These are phyloP conservation scores for Globisporangium camurandrum DNA, from an alignment of 352 stramenopile species.

Conservation along the genomic window DNA sequence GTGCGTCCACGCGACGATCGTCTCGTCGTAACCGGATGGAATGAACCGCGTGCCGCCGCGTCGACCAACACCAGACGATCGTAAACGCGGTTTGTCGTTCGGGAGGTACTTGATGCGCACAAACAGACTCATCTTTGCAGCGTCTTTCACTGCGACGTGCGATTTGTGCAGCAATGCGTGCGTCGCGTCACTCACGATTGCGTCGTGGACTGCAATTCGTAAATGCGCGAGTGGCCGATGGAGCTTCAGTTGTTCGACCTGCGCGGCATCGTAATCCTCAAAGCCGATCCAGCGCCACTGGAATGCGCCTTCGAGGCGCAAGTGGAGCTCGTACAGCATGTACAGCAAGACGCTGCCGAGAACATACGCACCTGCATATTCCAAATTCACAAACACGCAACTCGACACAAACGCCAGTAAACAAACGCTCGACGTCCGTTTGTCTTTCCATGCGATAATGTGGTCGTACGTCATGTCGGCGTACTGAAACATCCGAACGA, in stretches of 20 bases:
- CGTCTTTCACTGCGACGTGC: slow-evolving; percentile 54
- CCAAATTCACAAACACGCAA: slow-evolving; percentile 68
- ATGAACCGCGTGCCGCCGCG: slow-evolving; percentile 50
- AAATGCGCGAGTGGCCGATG: slow-evolving; percentile 68
- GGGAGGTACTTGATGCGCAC: slow-evolving; percentile 72
- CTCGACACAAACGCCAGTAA: slow-evolving; percentile 50
- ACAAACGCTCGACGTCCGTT: slow-evolving; percentile 61
- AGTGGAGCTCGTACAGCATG: slow-evolving; percentile 72
- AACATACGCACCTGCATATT: slow-evolving; percentile 67
- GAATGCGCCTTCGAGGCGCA: slow-evolving; percentile 58
- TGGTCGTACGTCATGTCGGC: slow-evolving; percentile 68
- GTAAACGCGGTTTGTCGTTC: slow-evolving; percentile 62
- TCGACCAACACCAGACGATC: slow-evolving; percentile 8
- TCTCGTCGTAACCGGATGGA: slow-evolving; percentile 54
- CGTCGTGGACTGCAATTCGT: slow-evolving; percentile 68
- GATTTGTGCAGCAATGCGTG: slow-evolving; percentile 53
- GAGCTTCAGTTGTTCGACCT: slow-evolving; percentile 64
- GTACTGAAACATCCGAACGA: slow-evolving; percentile 63
- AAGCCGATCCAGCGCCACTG: slow-evolving; percentile 71
- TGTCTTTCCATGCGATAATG: slow-evolving; percentile 85
- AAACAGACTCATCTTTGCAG: slow-evolving; percentile 60
- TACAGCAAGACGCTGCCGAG: slow-evolving; percentile 54
- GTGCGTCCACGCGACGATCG: slow-evolving; percentile 66
- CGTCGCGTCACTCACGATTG: slow-evolving; percentile 37
- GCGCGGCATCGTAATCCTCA: slow-evolving; percentile 62